Conservation (phyloP, 257 asterid species). For the Nicotiana undulata region DNA sequence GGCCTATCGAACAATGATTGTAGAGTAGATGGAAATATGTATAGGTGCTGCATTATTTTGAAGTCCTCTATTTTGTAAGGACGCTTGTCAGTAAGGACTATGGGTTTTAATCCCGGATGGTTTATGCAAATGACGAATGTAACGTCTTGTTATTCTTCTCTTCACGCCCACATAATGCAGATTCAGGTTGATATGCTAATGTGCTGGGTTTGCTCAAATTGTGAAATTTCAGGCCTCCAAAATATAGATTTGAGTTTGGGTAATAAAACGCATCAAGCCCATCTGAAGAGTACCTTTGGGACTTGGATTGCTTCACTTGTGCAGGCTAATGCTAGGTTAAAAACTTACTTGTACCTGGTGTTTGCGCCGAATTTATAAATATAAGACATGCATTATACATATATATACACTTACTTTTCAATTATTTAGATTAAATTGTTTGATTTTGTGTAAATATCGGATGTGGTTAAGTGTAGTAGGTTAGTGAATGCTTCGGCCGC, state of each 20-base stretch:
- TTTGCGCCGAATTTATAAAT: no score
- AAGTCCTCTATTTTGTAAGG: background rate
- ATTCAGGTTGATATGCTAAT: background rate
- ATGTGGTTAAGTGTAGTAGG: no score
- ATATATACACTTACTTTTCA: no score
- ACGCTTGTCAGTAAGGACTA: background rate
- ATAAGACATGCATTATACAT: no score
- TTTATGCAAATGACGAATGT: background rate
- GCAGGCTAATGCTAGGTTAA: background rate
- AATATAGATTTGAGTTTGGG: background rate
- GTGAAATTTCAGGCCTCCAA: background rate
- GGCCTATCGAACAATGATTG: background rate
- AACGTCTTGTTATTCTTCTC: background rate
- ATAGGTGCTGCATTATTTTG: background rate
- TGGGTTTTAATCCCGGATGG: background rate
- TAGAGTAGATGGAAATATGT: conserved; percentile 2
- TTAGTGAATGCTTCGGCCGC: no score
- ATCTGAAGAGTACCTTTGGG: no score
- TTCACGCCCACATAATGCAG: background rate
- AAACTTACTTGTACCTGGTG: no score
- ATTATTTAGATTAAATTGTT: no score
- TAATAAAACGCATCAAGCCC: background rate
- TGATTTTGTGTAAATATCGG: no score
- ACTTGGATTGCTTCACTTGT: no score
- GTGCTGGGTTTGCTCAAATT: background rate